Percentiles rank a stretch among this genome's conserved stretches.
These are phyloP conservation scores for Groenewaldozyma sp. DNA, from an alignment of 1,139 yeast genomes.

Conservation along the genomic window DNA sequence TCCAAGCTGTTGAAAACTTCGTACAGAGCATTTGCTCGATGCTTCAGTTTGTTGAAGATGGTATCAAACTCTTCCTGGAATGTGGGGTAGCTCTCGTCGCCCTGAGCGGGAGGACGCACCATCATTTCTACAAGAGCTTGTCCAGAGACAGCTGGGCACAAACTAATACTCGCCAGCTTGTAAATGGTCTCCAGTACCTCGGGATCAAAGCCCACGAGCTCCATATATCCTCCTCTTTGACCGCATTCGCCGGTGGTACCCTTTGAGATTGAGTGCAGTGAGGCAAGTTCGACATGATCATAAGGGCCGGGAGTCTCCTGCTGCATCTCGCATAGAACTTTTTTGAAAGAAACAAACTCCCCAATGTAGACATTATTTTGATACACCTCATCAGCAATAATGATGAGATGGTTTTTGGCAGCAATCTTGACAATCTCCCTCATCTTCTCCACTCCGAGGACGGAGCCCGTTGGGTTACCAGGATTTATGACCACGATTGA, in stretches of 20 bases:
- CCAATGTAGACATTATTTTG: slow-evolving; percentile 81
- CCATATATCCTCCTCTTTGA: slow-evolving; percentile 98
- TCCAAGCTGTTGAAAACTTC: slow-evolving; percentile 67
- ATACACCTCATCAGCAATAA: slow-evolving; percentile 97
- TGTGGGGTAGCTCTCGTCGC: slow-evolving; percentile 63
- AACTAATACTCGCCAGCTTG: slow-evolving; percentile 80
- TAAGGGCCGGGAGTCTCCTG: slow-evolving; percentile 42
- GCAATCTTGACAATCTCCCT: slow-evolving; percentile 65
- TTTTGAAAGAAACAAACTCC: slow-evolving; percentile 38
- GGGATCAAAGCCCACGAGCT: slow-evolving; percentile 65
- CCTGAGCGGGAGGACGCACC: slow-evolving; percentile 81
- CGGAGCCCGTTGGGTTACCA: slow-evolving; percentile 95
- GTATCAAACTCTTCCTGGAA: slow-evolving; percentile 52
- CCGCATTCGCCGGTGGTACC: slow-evolving; percentile 99
- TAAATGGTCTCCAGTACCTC: slow-evolving; percentile 63
- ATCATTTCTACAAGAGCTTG: slow-evolving; percentile 87
- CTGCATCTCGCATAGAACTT: slow-evolving; percentile 48
- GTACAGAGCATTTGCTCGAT: slow-evolving; percentile 56
- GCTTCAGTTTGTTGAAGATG: slow-evolving; percentile 53
- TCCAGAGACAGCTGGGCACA: slow-evolving; percentile 92
- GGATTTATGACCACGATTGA: slow-evolving; percentile 92
- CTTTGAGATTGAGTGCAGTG: slow-evolving; percentile 90
- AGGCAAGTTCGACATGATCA: slow-evolving; percentile 75
- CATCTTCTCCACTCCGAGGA: slow-evolving; percentile 56
- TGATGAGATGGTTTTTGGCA: slow-evolving; percentile 71